Percentiles rank a stretch among this genome's conserved stretches.
phyloP scores from a whole-genome alignment of 768 basidiomycete genomes.

The Arthromyces matolae region DNA sequence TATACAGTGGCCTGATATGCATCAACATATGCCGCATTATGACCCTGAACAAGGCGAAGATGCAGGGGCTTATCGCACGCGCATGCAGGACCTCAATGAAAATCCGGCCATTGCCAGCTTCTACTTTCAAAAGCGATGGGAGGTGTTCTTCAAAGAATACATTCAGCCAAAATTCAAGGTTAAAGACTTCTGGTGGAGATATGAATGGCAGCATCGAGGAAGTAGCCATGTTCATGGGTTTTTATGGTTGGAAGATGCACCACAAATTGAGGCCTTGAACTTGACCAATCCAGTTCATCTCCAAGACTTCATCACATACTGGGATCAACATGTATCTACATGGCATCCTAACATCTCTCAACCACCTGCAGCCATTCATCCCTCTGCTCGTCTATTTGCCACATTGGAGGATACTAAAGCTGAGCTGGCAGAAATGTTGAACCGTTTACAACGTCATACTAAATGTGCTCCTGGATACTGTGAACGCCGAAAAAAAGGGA shows the following conservation, averaged over 20 bases:
- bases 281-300: slow-evolving; percentile 4
- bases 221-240: too few species aligned
- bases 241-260: too few species aligned
- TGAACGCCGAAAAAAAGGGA: background rate
- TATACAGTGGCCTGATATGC: slow-evolving; percentile 29
- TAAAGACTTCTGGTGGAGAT: slow-evolving; percentile 17
- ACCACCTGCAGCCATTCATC: slow-evolving; percentile 6
- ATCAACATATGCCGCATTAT: slow-evolving; percentile 25
- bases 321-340: too few species aligned
- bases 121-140: slow-evolving; percentile 19
- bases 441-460: background rate
- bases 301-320: slow-evolving; percentile 8
- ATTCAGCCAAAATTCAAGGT: slow-evolving; percentile 13
- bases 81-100: slow-evolving; percentile 16
- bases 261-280: too few species aligned
- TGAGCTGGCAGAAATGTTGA: slow-evolving; percentile 4
- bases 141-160: slow-evolving; percentile 18
- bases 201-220: slow-evolving; percentile 8
- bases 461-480: slow-evolving; percentile 2
- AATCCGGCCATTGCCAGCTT: slow-evolving; percentile 23
- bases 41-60: slow-evolving; percentile 10
- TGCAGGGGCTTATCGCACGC: slow-evolving; percentile 7
- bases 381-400: background rate
- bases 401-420: too few species aligned
- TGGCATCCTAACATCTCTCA: background rate